Evolutionary conservation across 352 stramenopile genomes (phyloP), one percentile per base, ranked within the genome.

Genomic region (Phytophthora lateralis): DNA sequence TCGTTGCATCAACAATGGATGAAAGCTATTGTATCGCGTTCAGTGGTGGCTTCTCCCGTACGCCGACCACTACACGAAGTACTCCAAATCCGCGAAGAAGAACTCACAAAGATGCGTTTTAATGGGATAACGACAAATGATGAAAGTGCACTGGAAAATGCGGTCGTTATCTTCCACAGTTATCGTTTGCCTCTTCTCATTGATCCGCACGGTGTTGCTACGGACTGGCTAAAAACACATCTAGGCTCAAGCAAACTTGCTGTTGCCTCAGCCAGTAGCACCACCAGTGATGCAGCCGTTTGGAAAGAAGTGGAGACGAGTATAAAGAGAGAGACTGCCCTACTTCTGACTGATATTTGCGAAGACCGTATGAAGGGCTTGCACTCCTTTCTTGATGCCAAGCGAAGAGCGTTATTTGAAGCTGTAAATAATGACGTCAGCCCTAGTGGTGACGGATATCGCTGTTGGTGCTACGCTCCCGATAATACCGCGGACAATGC

Each of bases 171-270:
- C 0, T 55, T 78, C 0, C 55, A 73, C 6, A 78, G 68, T 42
- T 89, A 82, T 46, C 66, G 68, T 6, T 66, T 79, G 4, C 82
- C 85, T 4, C 30, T 91, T 0, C 12, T 94, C 1, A 70, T 94
- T 17, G 82, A 94, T 52, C 82, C 82, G 6, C 64, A 82, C n/a
- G 55, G 66, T 6, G 63, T 91, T 21, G 81, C 78, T 12, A 69
- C 47, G 2, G 58, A 75, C 1, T 92, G 85, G 85, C 39, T 94
- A 8, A 77, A 63, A 41, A 66, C 68, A 29, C 69, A 81, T 4
- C 57, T 84, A 3, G 39, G 58, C 12, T 26, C 38, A 17, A 44
- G 27, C 20, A 59, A 43, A 10, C 20, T 51, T 11, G 18, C 5
- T 32, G n/a, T 71, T 27, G 35, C 69, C 1, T 72, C 58, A 24